Evolutionary conservation across 306 rosid species (phyloP).

Genomic region (Glycine tomentella): DNA sequence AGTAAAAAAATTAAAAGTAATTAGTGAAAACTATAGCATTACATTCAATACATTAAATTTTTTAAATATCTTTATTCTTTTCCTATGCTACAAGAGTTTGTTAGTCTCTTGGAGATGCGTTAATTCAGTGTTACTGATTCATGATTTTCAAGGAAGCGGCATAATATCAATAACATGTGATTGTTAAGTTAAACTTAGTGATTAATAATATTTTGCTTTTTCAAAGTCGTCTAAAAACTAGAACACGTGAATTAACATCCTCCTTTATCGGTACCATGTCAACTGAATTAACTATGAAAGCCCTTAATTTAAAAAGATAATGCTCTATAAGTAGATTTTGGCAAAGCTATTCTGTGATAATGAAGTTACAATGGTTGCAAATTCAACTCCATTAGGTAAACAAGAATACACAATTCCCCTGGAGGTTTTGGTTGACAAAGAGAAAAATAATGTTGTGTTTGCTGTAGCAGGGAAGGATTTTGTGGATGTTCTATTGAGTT

Average conservation of each 20-base stretch:
- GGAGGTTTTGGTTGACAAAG: too few species aligned
- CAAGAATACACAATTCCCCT: too few species aligned
- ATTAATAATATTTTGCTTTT: neutral
- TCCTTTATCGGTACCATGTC: neutral
- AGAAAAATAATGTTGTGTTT: too few species aligned
- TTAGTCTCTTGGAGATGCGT: neutral
- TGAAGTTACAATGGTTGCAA: too few species aligned
- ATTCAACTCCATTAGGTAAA: too few species aligned
- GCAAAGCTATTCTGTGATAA: too few species aligned
- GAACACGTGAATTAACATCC: neutral
- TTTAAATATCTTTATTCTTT: too few species aligned
- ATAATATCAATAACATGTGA: neutral
- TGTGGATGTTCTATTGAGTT: slow-evolving; percentile 31
- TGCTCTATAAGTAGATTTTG: neutral
- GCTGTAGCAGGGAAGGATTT: slow-evolving; percentile 43
- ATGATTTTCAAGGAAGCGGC: neutral
- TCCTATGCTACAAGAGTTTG: neutral
- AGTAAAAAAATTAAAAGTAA: too few species aligned
- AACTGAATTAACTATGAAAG: neutral
- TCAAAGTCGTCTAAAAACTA: neutral
- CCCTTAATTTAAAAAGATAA: neutral
- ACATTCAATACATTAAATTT: neutral
- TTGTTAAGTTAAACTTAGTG: neutral
- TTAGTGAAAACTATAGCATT: too few species aligned
- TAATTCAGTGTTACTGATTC: neutral